Evolutionary conservation across 2,329 filamentous ascomycete species (phyloP).

Genomic region (Penicillium occitanis): DNA sequence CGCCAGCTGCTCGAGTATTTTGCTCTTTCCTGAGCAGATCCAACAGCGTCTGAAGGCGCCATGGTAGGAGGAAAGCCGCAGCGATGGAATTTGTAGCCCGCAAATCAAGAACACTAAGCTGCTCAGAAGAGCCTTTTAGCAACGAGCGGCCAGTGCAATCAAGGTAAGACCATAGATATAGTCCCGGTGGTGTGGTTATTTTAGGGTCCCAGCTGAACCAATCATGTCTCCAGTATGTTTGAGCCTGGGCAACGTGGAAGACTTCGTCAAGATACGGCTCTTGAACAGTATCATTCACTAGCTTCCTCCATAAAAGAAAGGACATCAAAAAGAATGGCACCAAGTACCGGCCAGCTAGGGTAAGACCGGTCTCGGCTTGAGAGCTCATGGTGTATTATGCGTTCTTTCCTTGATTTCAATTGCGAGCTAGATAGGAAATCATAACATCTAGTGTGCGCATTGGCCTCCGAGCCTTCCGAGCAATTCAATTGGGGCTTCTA

Average conservation of each 20-base stretch:
- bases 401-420: neutral
- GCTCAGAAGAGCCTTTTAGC: constrained; percentile 32
- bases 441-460: constrained; percentile 2
- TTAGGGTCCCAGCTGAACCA: constrained; percentile 90
- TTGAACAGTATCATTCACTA: constrained; percentile 52
- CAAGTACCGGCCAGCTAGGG: constrained; percentile 38
- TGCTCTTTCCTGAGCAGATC: constrained; percentile 45
- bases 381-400: constrained; percentile 32
- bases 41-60: constrained; percentile 55
- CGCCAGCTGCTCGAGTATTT: constrained; percentile 32
- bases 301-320: constrained; percentile 43
- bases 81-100: constrained; percentile 41
- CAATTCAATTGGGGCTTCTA: constrained; percentile 2
- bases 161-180: constrained; percentile 62
- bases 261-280: constrained; percentile 60
- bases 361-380: constrained; percentile 33
- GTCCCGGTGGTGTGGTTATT: constrained; percentile 90
- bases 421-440: neutral
- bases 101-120: constrained; percentile 36
- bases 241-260: constrained; percentile 79
- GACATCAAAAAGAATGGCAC: constrained; percentile 37
- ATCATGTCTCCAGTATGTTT: constrained; percentile 74
- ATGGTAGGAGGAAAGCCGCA: constrained; percentile 41
- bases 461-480: neutral
- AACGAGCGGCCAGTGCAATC: constrained; percentile 28